A percentile compares a stretch with the other conserved stretches of the same genome.
Evolutionary conservation across 768 basidiomycete species (phyloP).

Genomic region (Boletus coccyginus): DNA sequence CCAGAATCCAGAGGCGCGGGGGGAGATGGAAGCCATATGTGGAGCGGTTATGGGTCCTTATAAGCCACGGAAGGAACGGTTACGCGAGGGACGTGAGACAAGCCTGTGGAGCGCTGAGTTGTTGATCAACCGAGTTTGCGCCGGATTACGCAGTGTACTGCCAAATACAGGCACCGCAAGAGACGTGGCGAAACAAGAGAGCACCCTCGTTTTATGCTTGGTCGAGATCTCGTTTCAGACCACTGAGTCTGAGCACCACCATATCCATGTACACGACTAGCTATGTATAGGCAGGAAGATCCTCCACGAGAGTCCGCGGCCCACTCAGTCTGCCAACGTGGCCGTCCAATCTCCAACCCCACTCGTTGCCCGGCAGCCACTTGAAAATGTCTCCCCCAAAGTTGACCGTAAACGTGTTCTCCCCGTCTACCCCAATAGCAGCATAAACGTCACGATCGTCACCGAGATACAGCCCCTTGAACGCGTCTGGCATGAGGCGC

Average conservation of each 20-base stretch:
- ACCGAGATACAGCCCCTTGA: conserved; percentile 50
- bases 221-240: conserved; percentile 5
- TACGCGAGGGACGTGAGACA: conserved; percentile 13
- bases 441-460: conserved; percentile 56
- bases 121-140: too few relatives aligned
- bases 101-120: background rate
- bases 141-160: background rate
- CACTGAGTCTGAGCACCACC: too few relatives aligned
- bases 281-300: conserved; percentile 36
- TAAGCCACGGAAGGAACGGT: background rate
- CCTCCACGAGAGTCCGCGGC: conserved; percentile 30
- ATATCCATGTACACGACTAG: too few relatives aligned
- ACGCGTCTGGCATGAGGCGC: conserved; percentile 46
- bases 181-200: too few relatives aligned
- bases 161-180: background rate
- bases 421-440: conserved; percentile 47
- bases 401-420: conserved; percentile 53
- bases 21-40: conserved; percentile 41
- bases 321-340: conserved; percentile 50
- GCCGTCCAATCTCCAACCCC: conserved; percentile 62
- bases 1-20: conserved; percentile 53
- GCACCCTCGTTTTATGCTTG: background rate
- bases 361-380: conserved; percentile 66
- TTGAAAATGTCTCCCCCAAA: conserved; percentile 59
- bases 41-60: background rate